Conservation (phyloP, 371 early-diverging fungal genomes). For the Syncephalis fuscata region DNA sequence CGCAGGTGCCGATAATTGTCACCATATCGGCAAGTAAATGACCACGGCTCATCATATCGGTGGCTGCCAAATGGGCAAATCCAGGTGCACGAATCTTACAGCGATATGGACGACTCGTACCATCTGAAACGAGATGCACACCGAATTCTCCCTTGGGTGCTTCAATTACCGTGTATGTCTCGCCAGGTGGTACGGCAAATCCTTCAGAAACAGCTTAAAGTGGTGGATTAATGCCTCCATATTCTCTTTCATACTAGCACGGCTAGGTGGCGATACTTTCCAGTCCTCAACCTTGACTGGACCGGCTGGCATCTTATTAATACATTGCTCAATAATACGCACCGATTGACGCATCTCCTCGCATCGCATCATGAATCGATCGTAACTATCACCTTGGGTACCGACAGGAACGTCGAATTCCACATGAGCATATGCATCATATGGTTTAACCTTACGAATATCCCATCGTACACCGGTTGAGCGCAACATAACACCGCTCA, state of each 20-base stretch:
- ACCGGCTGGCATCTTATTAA: conserved; percentile 90
- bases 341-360: conserved; percentile 97
- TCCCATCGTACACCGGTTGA: conserved; percentile 91
- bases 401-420: conserved; percentile 97
- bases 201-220: conserved; percentile 97
- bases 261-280: conserved; percentile 93
- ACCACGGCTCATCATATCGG: conserved; percentile 77
- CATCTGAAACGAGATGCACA: conserved; percentile 27
- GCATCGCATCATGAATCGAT: conserved; percentile 88
- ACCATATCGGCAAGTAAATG: conserved; percentile 93
- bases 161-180: conserved; percentile 93
- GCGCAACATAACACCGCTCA: conserved; percentile 91
- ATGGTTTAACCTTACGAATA: conserved; percentile 83
- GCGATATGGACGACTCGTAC: conserved; percentile 86
- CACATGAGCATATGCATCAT: conserved; percentile 87
- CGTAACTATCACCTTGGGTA: conserved; percentile 89
- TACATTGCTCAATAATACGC: conserved; percentile 87
- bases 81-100: conserved; percentile 98
- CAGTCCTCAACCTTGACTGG: conserved; percentile 90
- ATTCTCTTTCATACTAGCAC: conserved; percentile 91
- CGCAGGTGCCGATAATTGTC: conserved; percentile 46
- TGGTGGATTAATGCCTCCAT: conserved; percentile 98
- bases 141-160: conserved; percentile 98
- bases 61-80: conserved; percentile 81
- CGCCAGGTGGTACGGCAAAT: conserved; percentile 89